These are phyloP conservation scores for Periconia sp. DNA, from an alignment of 2,329 filamentous ascomycete species.

Conservation along the genomic window DNA sequence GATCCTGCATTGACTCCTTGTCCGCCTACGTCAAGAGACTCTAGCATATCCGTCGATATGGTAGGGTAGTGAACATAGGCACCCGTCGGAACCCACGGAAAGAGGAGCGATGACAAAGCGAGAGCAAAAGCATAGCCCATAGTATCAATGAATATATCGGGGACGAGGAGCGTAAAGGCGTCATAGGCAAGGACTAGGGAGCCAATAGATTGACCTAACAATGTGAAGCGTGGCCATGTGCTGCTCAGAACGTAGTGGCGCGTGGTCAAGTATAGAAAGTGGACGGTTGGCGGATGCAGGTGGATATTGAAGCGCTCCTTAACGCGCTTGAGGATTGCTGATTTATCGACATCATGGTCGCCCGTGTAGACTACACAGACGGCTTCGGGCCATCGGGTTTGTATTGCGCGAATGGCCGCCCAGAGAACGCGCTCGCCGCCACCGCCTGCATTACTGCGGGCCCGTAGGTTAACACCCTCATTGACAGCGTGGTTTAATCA, in stretches of 20 bases:
- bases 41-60: conserved; percentile 97
- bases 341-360: conserved; percentile 86
- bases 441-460: conserved; percentile 85
- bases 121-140: conserved; percentile 97
- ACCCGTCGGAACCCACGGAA: conserved; percentile 79
- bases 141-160: conserved; percentile 94
- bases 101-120: conserved; percentile 81
- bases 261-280: conserved; percentile 90
- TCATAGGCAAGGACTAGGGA: conserved; percentile 89
- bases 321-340: conserved; percentile 77
- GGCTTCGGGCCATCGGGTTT: conserved; percentile 84
- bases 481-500: neutral
- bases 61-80: conserved; percentile 98
- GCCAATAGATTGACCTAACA: conserved; percentile 91
- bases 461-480: conserved; percentile 9
- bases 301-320: conserved; percentile 89
- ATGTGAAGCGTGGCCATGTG: conserved; percentile 90
- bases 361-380: conserved; percentile 95
- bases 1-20: conserved; percentile 82
- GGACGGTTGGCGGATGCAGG: conserved; percentile 80
- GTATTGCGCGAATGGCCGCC: conserved; percentile 91
- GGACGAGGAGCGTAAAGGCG: conserved; percentile 87
- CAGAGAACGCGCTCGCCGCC: conserved; percentile 95
- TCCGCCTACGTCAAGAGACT: conserved; percentile 67
- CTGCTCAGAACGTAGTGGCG: conserved; percentile 84